Evolutionary conservation across 768 basidiomycete species (phyloP).

Genomic region (Tulasnella sp.): DNA sequence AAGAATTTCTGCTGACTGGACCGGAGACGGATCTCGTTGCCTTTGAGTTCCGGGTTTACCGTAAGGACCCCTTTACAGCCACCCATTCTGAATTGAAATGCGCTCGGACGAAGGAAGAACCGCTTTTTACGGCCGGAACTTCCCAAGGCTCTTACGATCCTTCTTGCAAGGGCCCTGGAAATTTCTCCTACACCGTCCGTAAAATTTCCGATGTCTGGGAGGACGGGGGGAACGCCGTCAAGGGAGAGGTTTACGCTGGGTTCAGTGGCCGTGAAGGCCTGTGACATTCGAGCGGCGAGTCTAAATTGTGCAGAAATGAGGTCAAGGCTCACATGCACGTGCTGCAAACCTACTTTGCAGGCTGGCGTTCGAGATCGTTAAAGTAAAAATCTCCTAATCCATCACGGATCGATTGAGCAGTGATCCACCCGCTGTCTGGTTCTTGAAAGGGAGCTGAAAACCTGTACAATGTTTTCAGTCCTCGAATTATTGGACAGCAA

Average conservation of each 20-base stretch:
- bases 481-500: not conserved
- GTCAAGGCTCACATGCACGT: constrained; percentile 46
- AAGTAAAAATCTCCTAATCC: constrained; percentile 50
- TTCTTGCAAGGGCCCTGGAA: constrained; percentile 56
- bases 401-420: constrained; percentile 57
- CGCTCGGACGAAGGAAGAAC: constrained; percentile 50
- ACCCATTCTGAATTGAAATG: constrained; percentile 46
- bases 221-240: no score
- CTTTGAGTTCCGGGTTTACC: constrained; percentile 58
- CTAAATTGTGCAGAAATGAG: constrained; percentile 54
- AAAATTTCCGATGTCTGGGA: no score
- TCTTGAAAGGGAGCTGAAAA: constrained; percentile 63
- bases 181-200: constrained; percentile 75
- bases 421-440: constrained; percentile 42
- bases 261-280: constrained; percentile 76
- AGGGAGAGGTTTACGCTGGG: constrained; percentile 52
- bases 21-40: constrained; percentile 56
- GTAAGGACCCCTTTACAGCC: constrained; percentile 54
- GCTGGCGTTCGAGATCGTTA: constrained; percentile 45
- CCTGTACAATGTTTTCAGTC: constrained; percentile 46
- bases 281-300: constrained; percentile 71
- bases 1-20: constrained; percentile 71
- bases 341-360: constrained; percentile 19
- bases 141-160: constrained; percentile 50
- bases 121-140: constrained; percentile 41